Base-by-base conservation (phyloP, 2,329 filamentous ascomycete species). In the Dothiorella sarmentorum region DNA sequence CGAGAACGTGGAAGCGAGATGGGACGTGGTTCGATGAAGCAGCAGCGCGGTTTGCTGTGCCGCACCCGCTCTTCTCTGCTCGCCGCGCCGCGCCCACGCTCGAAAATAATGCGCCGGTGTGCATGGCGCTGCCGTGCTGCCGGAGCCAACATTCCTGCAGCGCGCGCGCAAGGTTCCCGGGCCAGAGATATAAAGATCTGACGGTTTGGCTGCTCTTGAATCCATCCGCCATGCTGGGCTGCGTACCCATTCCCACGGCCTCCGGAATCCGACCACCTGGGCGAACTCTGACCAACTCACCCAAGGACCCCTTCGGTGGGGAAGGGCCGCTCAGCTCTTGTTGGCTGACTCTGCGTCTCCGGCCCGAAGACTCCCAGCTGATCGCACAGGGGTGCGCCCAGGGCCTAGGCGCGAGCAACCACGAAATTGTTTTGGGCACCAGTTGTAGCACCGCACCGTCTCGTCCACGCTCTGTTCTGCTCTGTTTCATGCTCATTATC, bases 251-350 rank as follows among this genome's bases (percentile, higher is more conserved):
- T 53, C 49, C 49, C 49, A 53, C 49, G 49, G 49, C 49, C 49
- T 53, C 49, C 35, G 49, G 33, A 38, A 53, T 53, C 49, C 49
- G 49, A 24, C 49, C 35, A 20, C 35, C 33, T 53, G 49, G 49
- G 49, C 49, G 49, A 53, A 53, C 49, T 53, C 49, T 53, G 49
- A 53, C 49, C 49, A 53, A 17, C 49, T 53, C 49, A 53, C 49
- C 49, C 49, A 40, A 37, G 33, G 49, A 53, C 49, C 33, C 49
- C 38, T 53, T 18, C 35, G 40, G 49, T 53, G 49, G 49, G 49
- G 49, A 53, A 40, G 49, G 22, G 10, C 29, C 49, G 22, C 49
- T 53, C 49, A 53, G 49, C 35, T 53, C 49, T 53, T 53, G 49
- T 53, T 53, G 49, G 49, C 33, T 53, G 49, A 38, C 49, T 38